Evolutionary conservation across 2,329 filamentous ascomycete genomes (phyloP), one percentile per base, ranked within the genome.

Genomic region (Aspergillus sp.): DNA sequence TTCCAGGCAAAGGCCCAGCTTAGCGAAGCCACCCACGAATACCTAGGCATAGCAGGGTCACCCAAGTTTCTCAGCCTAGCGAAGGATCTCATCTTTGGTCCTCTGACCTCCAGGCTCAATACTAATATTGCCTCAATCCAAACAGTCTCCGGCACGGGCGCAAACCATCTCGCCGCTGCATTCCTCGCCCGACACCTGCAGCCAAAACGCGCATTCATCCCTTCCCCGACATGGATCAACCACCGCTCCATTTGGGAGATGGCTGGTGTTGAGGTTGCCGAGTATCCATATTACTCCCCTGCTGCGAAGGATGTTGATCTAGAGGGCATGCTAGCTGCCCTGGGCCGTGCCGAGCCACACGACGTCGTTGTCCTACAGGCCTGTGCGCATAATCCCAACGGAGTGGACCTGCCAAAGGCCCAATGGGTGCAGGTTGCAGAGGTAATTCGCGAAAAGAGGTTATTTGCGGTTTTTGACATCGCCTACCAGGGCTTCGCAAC

Each of bases 401-500:
- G 95, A 57, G 90, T 97, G 61, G 93, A 99, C 76, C 92, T 92
- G 8, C 96, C 89, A 45, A 82, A 88, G 66, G 90, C 93, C 56
- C 93, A 99, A 79, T 99, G 93, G 93, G 89, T 88, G 74, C 85
- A 93, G 77, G 85, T 98, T 58, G 91, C 92, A 48, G 78, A 83
- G 41, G 74, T 97, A 39, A 87, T 96, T 73, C 85, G 85, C 69
- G 77, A 85, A 70, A 95, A 90, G 81, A 86, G 85, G 63, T 90
- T 96, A 74, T 96, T 98, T 79, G 93, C 93, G 65, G 97, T 98
- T 84, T 97, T 99, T 77, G 93, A 99, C 81, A 91, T 86, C 58
- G 93, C 93, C 54, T 99, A 99, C 81, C 95, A 98, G 78, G 95
- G 93, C 42, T 99, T 98, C 71, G 93, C 93, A 2, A 96, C 93